Conservation (phyloP, 2,329 filamentous ascomycete species). For the Dactylellina haptotyla region DNA sequence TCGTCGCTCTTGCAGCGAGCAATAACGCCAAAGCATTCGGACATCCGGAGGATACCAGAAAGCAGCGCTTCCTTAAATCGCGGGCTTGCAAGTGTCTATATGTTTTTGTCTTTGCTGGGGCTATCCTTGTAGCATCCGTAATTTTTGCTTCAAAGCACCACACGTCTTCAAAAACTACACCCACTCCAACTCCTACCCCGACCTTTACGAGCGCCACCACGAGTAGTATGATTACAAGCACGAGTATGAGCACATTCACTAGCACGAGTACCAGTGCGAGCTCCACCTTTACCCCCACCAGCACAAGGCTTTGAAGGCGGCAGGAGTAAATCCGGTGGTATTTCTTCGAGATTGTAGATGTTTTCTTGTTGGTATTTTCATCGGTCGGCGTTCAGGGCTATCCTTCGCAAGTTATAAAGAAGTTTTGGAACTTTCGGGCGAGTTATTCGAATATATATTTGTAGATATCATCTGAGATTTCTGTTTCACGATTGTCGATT, state of each 20-base stretch:
- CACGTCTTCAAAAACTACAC: not conserved
- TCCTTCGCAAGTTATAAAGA: not conserved
- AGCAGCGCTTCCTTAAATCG: not conserved
- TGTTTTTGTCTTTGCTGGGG: not conserved
- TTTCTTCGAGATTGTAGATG: not conserved
- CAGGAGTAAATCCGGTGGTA: not conserved
- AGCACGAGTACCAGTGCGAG: not conserved
- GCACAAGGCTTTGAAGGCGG: not conserved
- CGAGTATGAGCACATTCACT: not conserved
- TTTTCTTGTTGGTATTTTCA: not conserved
- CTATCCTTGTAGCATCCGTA: not conserved
- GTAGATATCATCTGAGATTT: not conserved
- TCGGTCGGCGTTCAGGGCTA: not conserved
- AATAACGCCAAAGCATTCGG: not conserved
- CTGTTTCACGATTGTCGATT: not conserved
- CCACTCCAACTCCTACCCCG: not conserved
- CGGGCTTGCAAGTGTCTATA: not conserved
- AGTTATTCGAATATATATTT: not conserved
- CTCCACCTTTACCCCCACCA: not conserved
- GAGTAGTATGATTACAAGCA: not conserved
- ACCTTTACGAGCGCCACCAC: not conserved
- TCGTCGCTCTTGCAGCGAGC: no score
- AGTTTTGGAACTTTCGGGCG: not conserved
- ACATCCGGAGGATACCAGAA: not conserved
- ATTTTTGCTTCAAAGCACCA: not conserved